Evolutionary conservation across 805 yeast species (phyloP), one percentile per base, ranked within the genome.

Genomic region (Wickerhamomyces mucosus): DNA sequence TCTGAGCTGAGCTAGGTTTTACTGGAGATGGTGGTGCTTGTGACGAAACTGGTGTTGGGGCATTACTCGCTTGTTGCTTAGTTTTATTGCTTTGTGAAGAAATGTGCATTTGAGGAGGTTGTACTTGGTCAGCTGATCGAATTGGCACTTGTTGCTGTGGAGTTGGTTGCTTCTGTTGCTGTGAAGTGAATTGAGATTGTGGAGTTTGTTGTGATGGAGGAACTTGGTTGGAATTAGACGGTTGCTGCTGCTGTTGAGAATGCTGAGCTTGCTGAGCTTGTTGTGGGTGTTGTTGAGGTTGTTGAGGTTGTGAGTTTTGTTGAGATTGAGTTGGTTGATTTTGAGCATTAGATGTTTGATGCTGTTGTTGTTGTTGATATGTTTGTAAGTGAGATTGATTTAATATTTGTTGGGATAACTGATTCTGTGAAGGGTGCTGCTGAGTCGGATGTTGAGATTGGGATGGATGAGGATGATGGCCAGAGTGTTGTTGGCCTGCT

Each of bases 91-190:
- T n/a, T n/a, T n/a, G n/a, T n/a, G n/a, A n/a, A n/a, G n/a, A n/a
- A n/a, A n/a, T n/a, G n/a, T n/a, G n/a, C n/a, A n/a, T n/a, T n/a
- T n/a, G n/a, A n/a, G n/a, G n/a, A n/a, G n/a, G n/a, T n/a, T n/a
- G n/a, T n/a, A n/a, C n/a, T n/a, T n/a, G n/a, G n/a, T n/a, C n/a
- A n/a, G n/a, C n/a, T n/a, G n/a, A n/a, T 14, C 31, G 48, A n/a
- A 41, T 42, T 27, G 38, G 50, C 13, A 33, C 43, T 28, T 39
- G 46, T 32, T 36, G 50, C 24, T 39, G 54, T 13, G 31, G 32
- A 29, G 41, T 34, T 24, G 32, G 36, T 15, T 13, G 28, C 21
- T 16, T 28, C 21, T 22, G 34, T 15, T 18, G 20, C 27, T 20
- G 26, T 21, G 30, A n/a, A 25, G 26, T 34, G n/a, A 20, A 28